Evolutionary conservation across 192 early-diverging fungal genomes (phyloP).

Genomic region (Ambispora gerdemannii): DNA sequence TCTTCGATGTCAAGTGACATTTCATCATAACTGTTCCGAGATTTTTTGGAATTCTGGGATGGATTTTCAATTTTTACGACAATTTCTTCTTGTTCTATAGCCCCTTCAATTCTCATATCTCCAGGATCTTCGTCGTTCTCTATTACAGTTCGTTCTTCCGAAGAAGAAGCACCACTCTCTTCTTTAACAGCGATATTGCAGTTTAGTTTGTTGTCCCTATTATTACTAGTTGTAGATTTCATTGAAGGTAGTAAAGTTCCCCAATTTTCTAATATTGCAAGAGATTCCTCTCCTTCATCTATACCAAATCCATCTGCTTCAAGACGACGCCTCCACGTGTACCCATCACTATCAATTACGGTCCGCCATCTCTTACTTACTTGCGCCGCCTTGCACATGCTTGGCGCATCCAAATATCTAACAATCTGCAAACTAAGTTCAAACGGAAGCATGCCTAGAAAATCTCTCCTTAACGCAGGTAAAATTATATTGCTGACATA

Average conservation of each 20-base stretch:
- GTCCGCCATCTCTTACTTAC: conserved; percentile 78
- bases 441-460: conserved; percentile 68
- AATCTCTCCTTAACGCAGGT: conserved; percentile 89
- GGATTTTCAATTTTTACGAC: not conserved
- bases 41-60: not conserved
- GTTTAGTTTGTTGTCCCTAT: conserved; percentile 4
- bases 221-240: conserved; percentile 2
- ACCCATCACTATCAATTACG: conserved; percentile 69
- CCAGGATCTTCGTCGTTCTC: conserved; percentile 15
- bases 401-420: conserved; percentile 73
- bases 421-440: conserved; percentile 78
- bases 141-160: conserved; percentile 22
- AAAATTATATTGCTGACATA: conserved; percentile 88
- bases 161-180: conserved; percentile 25
- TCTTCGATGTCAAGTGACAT: not conserved
- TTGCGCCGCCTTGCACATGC: conserved; percentile 75
- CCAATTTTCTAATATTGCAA: conserved; percentile 37
- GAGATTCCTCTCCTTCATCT: conserved; percentile 40
- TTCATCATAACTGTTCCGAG: not conserved
- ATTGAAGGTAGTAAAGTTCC: conserved; percentile 32
- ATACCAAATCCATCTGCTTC: conserved; percentile 45
- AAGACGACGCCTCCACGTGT: conserved; percentile 48
- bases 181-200: not conserved
- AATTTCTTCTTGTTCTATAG: not conserved
- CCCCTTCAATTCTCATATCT: conserved; percentile 8